These are phyloP conservation scores for Mucor plumbeus DNA, from an alignment of 371 early-diverging fungal species.

Conservation along the genomic window DNA sequence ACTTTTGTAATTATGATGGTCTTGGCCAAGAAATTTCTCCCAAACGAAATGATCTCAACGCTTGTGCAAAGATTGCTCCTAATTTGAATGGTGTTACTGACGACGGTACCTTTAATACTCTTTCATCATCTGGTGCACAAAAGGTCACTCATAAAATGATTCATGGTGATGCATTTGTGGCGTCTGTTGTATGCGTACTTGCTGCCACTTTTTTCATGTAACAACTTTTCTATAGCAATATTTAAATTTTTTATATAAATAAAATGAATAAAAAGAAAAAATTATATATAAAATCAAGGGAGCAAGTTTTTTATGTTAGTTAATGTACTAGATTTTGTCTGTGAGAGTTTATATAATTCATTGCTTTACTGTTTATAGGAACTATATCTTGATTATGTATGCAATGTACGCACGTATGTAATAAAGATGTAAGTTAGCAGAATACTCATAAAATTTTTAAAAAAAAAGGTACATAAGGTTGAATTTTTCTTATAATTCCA, in stretches of 20 bases:
- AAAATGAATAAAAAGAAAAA: too few species aligned
- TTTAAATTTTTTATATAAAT: too few species aligned
- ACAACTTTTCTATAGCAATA: not conserved
- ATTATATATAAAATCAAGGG: too few species aligned
- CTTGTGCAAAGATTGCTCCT: slow-evolving; percentile 39
- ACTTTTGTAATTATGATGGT: slow-evolving; percentile 46
- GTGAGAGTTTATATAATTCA: not conserved
- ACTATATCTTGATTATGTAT: slow-evolving; percentile 7
- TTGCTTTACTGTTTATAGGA: not conserved
- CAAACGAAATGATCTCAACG: slow-evolving; percentile 36
- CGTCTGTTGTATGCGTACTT: slow-evolving; percentile 17
- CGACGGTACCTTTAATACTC: not conserved
- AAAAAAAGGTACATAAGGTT: not conserved
- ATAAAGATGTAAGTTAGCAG: not conserved
- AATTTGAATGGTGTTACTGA: slow-evolving; percentile 18
- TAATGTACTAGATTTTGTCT: not conserved
- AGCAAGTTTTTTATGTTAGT: not conserved
- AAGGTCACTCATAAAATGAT: not conserved
- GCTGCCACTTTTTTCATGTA: slow-evolving; percentile 18
- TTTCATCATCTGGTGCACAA: slow-evolving; percentile 4
- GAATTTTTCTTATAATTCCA: slow-evolving; percentile 1
- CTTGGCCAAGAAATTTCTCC: slow-evolving; percentile 40
- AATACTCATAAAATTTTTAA: not conserved
- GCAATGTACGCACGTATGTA: not conserved
- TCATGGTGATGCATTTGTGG: slow-evolving; percentile 22